Evolutionary conservation across 2,329 filamentous ascomycete species (phyloP).

Genomic region (Rachicladosporium sp.): DNA sequence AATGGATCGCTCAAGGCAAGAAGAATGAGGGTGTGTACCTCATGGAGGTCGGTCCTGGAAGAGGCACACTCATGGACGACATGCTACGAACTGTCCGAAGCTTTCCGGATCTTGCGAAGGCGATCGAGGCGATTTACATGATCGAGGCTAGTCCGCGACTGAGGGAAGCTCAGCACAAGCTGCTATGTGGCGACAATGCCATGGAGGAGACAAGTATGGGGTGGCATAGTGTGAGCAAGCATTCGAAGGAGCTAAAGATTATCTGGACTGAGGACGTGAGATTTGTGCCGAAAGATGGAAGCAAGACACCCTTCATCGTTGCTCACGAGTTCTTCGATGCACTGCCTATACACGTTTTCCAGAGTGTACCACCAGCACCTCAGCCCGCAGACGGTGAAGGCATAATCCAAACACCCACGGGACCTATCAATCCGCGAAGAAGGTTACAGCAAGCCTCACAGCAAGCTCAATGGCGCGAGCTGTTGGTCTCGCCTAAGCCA

Average conservation of each 20-base stretch:
- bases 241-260: conserved; percentile 55
- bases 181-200: conserved; percentile 63
- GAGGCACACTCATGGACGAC: conserved; percentile 95
- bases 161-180: conserved; percentile 61
- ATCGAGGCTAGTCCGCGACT: conserved; percentile 84
- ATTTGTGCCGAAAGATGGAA: conserved; percentile 54
- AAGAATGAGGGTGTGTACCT: conserved; percentile 66
- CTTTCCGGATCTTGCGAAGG: conserved; percentile 64
- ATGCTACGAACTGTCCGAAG: conserved; percentile 75
- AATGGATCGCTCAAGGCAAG: conserved; percentile 87
- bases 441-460: conserved; percentile 24
- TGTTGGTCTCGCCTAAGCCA: conserved; percentile 55
- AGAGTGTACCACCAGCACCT: conserved; percentile 46
- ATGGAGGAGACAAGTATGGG: conserved; percentile 63
- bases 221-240: conserved; percentile 62
- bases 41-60: conserved; percentile 86
- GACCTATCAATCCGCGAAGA: conserved; percentile 30
- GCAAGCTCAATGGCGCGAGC: conserved; percentile 63
- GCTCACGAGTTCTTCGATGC: conserved; percentile 99
- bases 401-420: conserved; percentile 35
- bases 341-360: conserved; percentile 88
- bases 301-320: conserved; percentile 78
- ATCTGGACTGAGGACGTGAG: conserved; percentile 85
- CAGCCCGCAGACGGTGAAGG: conserved; percentile 21
- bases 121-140: conserved; percentile 79